Conservation (phyloP, 495 filamentous ascomycete genomes). For the Margaritispora aquatica region DNA sequence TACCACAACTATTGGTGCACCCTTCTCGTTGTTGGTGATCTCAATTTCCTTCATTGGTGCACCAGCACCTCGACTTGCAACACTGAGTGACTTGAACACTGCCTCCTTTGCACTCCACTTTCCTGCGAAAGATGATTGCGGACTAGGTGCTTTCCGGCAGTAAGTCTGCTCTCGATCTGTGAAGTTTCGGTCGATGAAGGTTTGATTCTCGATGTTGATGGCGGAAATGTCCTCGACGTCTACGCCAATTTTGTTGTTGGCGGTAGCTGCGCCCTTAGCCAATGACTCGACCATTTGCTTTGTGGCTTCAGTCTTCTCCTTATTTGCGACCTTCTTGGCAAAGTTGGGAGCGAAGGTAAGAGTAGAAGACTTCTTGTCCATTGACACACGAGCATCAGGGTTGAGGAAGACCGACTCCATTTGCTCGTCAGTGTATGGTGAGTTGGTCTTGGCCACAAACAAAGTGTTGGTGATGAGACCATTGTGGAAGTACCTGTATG, state of each 20-base stretch:
- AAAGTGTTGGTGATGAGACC: conserved; percentile 94
- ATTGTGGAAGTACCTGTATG: conserved; percentile 97
- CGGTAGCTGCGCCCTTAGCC: conserved; percentile 60
- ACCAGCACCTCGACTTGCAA: conserved; percentile 79
- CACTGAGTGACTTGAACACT: conserved; percentile 94
- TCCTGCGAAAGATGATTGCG: conserved; percentile 83
- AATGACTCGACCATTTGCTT: conserved; percentile 72
- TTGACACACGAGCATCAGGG: conserved; percentile 79
- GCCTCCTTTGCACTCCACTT: conserved; percentile 97
- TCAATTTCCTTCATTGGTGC: conserved; percentile 93
- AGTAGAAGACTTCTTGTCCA: conserved; percentile 76
- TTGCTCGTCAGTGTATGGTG: conserved; percentile 85
- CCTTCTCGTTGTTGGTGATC: conserved; percentile 71
- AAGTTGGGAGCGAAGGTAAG: conserved; percentile 65
- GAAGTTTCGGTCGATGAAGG: conserved; percentile 94
- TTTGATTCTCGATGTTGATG: conserved; percentile 87
- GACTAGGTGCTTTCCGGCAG: conserved; percentile 69
- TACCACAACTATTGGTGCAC: conserved; percentile 80
- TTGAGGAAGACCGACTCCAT: conserved; percentile 86
- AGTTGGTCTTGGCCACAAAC: conserved; percentile 88
- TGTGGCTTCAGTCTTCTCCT: conserved; percentile 52
- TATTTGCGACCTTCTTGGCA: conserved; percentile 47
- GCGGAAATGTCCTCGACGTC: conserved; percentile 82
- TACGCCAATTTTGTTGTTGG: conserved; percentile 80
- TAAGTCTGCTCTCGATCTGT: conserved; percentile 75